A percentile compares a stretch with the other conserved stretches of the same genome.
These are phyloP conservation scores for Ensete ventricosum DNA, from an alignment of 176 grass and related monocot species.

Conservation along the genomic window DNA sequence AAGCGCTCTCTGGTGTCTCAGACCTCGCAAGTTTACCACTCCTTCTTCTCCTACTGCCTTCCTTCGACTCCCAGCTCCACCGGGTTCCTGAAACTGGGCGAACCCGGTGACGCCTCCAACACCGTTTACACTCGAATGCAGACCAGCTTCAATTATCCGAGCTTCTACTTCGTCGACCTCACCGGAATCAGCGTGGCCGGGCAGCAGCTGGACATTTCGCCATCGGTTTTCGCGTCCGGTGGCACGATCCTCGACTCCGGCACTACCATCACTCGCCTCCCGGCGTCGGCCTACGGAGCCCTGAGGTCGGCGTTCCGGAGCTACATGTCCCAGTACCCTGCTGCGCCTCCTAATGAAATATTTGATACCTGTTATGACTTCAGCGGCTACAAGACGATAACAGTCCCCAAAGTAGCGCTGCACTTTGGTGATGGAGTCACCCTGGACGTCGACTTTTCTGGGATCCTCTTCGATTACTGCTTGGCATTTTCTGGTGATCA, in stretches of 20 bases:
- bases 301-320: conserved; percentile 23
- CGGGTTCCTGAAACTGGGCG: conserved; percentile 32
- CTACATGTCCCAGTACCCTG: conserved; percentile 22
- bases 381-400: conserved; percentile 14
- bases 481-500: neutral
- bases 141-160: neutral
- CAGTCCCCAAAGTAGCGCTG: conserved; percentile 14
- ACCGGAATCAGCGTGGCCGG: conserved; percentile 22
- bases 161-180: conserved; percentile 29
- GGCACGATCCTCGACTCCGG: conserved; percentile 37
- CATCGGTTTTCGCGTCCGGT: neutral
- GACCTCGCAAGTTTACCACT: neutral
- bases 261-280: conserved; percentile 31
- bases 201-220: neutral
- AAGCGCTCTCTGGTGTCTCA: conserved; percentile 31
- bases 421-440: conserved; percentile 15
- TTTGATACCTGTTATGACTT: conserved; percentile 47
- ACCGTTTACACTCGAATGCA: conserved; percentile 20
- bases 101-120: neutral
- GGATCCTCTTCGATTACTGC: neutral
- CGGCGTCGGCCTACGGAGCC: conserved; percentile 17
- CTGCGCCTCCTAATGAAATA: neutral
- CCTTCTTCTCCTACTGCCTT: conserved; percentile 41
- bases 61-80: conserved; percentile 19
- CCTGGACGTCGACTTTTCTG: conserved; percentile 14